Evolutionary conservation across 345 rosid genomes (phyloP), one percentile per base, ranked within the genome.

Genomic region (Salix caprea): DNA sequence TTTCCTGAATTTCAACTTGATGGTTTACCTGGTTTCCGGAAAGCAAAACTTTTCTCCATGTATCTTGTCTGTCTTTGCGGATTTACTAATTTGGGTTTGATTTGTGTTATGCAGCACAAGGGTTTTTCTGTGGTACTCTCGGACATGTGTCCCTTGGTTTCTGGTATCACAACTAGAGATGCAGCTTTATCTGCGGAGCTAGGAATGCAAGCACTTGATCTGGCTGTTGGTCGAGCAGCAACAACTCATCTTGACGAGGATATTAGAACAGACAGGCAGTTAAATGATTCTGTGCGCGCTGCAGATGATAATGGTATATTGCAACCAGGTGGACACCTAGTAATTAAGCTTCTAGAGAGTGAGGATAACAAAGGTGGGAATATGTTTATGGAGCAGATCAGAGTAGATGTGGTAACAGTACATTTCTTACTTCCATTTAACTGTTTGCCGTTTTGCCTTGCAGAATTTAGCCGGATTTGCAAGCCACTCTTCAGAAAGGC

Each of bases 331-430:
- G 98, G 98, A 13, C 91, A 94, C 86, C 91, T 96, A 58, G 89
- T 96, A 65, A 84, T 96, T 73, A 93, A 96, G 88, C 91, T 92
- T 84, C 88, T 93, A 7, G 99, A 96, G 87, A 93, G 98, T 44
- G 97, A 91, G 83, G 97, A 91, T 79, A 86, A 81, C 69, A 85
- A 85, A 89, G 99, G 99, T 95, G 74, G 24, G 71, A 74, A 1
- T 67, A 56, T 44, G 61, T 48, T 68, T 71, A n/a, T 60, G 8
- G 54, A 28, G 66, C 21, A 13, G 46, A 54, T 34, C 13, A 32
- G 0, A 15, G 39, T 21, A 8, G 24, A 39, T 11, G 16, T 71
- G 44, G 3, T 11, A 13, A 5, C 37, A 72, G 1, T 13, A 32
- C 19, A 44, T 74, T 74, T 44, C 44, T 46, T 39, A 11, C 66